A percentile compares a stretch with the other conserved stretches of the same genome.
phyloP scores from a whole-genome alignment of 2,329 filamentous ascomycete genomes.

The Diaporthe australafricana region DNA sequence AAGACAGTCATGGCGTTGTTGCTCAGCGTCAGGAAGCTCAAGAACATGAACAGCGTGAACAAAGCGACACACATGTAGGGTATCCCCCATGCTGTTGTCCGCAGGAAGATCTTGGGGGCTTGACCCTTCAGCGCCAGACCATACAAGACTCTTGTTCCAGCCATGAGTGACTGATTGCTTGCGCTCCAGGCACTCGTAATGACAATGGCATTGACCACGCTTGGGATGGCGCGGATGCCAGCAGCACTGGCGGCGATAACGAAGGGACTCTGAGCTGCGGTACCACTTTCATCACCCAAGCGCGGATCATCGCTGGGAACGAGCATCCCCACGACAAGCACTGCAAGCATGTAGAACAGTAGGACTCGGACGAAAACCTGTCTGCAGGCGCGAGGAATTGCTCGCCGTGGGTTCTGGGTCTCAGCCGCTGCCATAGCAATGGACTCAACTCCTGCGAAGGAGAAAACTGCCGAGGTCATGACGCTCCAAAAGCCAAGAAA shows the following conservation, averaged over 20 bases:
- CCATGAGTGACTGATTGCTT: constrained; percentile 73
- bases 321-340: constrained; percentile 69
- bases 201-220: constrained; percentile 82
- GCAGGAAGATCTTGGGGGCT: constrained; percentile 66
- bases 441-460: constrained; percentile 62
- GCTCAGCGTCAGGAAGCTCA: constrained; percentile 69
- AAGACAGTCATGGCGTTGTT: constrained; percentile 72
- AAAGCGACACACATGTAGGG: constrained; percentile 70
- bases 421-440: constrained; percentile 68
- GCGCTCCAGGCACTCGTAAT: constrained; percentile 78
- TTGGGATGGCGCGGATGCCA: constrained; percentile 74
- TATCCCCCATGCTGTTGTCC: constrained; percentile 61
- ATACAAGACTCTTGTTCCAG: constrained; percentile 70
- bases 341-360: constrained; percentile 59
- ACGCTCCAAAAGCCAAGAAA: constrained; percentile 72
- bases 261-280: constrained; percentile 68
- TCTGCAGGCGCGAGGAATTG: constrained; percentile 63
- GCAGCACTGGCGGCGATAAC: constrained; percentile 79
- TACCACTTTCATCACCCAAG: constrained; percentile 58
- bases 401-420: constrained; percentile 61
- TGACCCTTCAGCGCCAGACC: constrained; percentile 70
- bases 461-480: constrained; percentile 59
- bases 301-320: constrained; percentile 65
- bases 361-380: constrained; percentile 63
- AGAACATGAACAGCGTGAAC: constrained; percentile 64